A percentile compares a stretch with the other conserved stretches of the same genome.
Evolutionary conservation across 306 rosid species (phyloP).

Genomic region (Cucumis hystrix): DNA sequence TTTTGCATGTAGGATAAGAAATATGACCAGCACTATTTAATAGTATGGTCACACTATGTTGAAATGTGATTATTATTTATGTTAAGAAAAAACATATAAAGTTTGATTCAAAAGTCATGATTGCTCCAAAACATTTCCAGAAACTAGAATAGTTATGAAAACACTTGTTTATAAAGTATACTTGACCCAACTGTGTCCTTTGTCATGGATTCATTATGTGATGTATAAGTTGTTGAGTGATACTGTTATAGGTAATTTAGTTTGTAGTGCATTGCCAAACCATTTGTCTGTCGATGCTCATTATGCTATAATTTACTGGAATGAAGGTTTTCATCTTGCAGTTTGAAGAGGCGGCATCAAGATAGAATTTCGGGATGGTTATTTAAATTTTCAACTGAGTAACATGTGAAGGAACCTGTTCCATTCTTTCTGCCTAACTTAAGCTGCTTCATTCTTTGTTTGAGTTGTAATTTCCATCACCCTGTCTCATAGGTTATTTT

Average conservation of each 20-base stretch:
- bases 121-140: not conserved
- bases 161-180: not conserved
- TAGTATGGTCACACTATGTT: not conserved
- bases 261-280: conserved; percentile 5
- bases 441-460: conserved; percentile 5
- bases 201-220: not conserved
- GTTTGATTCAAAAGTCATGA: not conserved
- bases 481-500: not conserved
- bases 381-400: conserved; percentile 17
- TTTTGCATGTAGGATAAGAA: not conserved
- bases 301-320: conserved; percentile 11
- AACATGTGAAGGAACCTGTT: conserved; percentile 19
- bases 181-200: not conserved
- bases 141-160: not conserved
- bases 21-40: not conserved
- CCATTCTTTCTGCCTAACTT: conserved; percentile 20
- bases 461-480: conserved; percentile 3
- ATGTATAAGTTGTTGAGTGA: not conserved
- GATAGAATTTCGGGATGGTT: conserved; percentile 24
- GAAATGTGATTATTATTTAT: not conserved
- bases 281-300: conserved; percentile 2
- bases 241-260: not conserved
- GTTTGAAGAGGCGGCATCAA: conserved; percentile 25
- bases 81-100: not conserved
- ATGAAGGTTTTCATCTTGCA: conserved; percentile 24